Conservation (phyloP, 106 monocot species). For the Triglochin maritima region DNA sequence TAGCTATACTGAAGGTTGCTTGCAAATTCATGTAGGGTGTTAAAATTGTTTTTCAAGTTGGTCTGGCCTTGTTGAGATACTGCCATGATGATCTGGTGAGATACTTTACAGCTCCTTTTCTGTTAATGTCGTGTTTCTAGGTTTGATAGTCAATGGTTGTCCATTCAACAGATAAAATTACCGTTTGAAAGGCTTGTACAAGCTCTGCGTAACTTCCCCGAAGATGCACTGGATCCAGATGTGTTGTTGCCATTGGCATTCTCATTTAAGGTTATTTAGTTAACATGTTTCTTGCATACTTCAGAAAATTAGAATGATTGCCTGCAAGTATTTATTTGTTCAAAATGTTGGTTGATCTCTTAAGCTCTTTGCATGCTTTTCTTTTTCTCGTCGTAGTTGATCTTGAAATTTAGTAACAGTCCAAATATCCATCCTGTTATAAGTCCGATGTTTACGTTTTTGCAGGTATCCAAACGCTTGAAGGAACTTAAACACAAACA, state of each 20-base stretch:
- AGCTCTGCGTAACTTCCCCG: constrained; percentile 86
- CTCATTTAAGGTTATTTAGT: constrained; percentile 62
- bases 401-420: no score
- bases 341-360: no score
- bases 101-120: neutral
- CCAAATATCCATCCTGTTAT: no score
- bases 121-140: neutral
- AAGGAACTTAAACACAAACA: constrained; percentile 32
- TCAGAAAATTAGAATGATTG: no score
- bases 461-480: constrained; percentile 46
- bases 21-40: constrained; percentile 51
- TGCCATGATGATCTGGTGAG: constrained; percentile 94
- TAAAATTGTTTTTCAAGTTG: constrained; percentile 91
- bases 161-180: constrained; percentile 52
- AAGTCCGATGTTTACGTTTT: neutral
- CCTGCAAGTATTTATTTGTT: no score
- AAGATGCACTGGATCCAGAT: constrained; percentile 85
- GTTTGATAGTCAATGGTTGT: neutral
- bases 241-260: constrained; percentile 75
- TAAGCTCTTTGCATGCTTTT: no score
- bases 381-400: no score
- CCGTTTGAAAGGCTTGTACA: constrained; percentile 94
- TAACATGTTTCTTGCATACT: neutral
- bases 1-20: neutral
- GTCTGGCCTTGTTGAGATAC: constrained; percentile 72